Evolutionary conservation across 306 rosid species (phyloP), one percentile per base, ranked within the genome.

Genomic region (Hippophae gyantsensis): DNA sequence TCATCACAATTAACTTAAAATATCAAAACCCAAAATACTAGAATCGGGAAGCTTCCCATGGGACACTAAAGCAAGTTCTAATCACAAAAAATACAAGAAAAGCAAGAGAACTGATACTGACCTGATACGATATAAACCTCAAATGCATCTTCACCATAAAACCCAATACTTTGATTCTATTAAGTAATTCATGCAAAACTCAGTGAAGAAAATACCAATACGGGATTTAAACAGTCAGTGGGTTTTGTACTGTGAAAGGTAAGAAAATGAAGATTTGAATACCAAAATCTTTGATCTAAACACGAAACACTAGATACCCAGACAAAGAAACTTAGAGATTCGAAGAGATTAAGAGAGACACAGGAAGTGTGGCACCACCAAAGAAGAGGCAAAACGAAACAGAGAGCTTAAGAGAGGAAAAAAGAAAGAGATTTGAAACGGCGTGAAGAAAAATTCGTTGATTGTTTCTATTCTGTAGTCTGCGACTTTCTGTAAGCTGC

Each of bases 391-490:
- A 67, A 78, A 67, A 78, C 73, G 81, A 69, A 65, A 71, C 7
- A 49, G 53, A 5, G 53, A 49, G 26, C 26, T 18, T 18, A 71
- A 60, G 43, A 64, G 73, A 69, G 71, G 56, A 54, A 63, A 42
- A 70, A 76, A 62, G 56, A 64, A 18, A 18, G 61, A 51, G 32
- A 43, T 9, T 41, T 56, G 52, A 61, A 58, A 6, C 50, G 68
- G 75, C 63, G 73, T 51, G 43, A 67, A 67, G 77, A 80, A 81
- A 81, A 81, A 78, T 86, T 81, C 76, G 69, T 78, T 74, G 78
- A 76, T 83, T 76, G 82, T 83, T 76, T 83, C 74, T 54, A 4
- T 32, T 32, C 4, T 32, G 63, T 66, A 61, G 71, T 14, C 78
- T 69, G 78, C 72, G 74, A 72, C 38, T 32, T 73, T 56, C 74